Evolutionary conservation across 2,329 filamentous ascomycete genomes (phyloP).

Genomic region (Epichloe sibirici): DNA sequence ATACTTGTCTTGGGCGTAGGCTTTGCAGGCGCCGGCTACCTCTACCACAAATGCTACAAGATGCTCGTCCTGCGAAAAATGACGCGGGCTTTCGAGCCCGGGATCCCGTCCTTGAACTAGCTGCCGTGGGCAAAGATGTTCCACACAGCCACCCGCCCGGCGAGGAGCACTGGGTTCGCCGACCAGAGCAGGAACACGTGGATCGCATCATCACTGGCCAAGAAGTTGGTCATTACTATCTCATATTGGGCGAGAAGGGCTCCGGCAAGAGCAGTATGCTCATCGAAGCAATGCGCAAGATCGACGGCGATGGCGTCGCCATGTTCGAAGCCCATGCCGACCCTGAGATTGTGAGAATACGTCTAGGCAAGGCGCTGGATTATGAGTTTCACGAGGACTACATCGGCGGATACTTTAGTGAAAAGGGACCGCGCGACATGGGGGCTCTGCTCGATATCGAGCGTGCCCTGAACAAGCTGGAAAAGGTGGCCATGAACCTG

Average conservation of each 20-base stretch:
- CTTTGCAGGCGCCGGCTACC: slow-evolving; percentile 56
- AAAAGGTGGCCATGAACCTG: slow-evolving; percentile 77
- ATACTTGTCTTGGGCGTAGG: slow-evolving; percentile 58
- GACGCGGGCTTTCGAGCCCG: slow-evolving; percentile 78
- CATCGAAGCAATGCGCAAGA: slow-evolving; percentile 85
- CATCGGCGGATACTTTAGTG: slow-evolving; percentile 91
- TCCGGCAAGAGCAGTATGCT: slow-evolving; percentile 96
- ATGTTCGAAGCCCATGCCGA: slow-evolving; percentile 97
- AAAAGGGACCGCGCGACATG: slow-evolving; percentile 81
- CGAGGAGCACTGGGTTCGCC: slow-evolving; percentile 55
- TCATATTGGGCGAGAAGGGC: slow-evolving; percentile 90
- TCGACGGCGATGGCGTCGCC: slow-evolving; percentile 75
- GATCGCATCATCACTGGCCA: slow-evolving; percentile 71
- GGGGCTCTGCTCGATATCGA: slow-evolving; percentile 92
- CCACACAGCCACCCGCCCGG: slow-evolving; percentile 30
- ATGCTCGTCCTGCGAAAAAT: slow-evolving; percentile 85
- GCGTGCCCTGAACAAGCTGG: slow-evolving; percentile 90
- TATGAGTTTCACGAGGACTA: slow-evolving; percentile 98
- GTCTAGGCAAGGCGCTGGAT: slow-evolving; percentile 85
- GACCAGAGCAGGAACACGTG: slow-evolving; percentile 70
- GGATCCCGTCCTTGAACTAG: slow-evolving; percentile 82
- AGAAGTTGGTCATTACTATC: slow-evolving; percentile 71
- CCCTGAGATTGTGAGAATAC: slow-evolving; percentile 85
- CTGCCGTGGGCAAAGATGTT: slow-evolving; percentile 49
- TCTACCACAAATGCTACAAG: slow-evolving; percentile 80